Evolutionary conservation across 163 green algal genomes (phyloP).

Genomic region (Scenedesmus sp.): DNA sequence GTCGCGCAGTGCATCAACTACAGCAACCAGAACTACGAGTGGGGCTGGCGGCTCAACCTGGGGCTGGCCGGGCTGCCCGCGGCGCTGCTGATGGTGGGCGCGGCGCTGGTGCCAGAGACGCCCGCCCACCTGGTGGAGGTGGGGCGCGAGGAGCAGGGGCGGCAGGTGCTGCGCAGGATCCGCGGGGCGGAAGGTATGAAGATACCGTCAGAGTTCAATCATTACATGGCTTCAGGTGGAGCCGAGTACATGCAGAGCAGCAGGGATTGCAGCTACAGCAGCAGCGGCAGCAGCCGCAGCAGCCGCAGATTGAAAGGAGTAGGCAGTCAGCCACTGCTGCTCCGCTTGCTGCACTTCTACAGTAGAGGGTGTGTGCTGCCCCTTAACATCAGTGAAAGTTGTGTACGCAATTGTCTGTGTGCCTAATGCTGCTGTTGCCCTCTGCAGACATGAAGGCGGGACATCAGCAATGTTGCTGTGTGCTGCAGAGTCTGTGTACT

Average conservation of each 20-base stretch:
- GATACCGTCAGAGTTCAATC: no score
- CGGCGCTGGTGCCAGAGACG: slow-evolving; percentile 71
- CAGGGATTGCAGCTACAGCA: neutral
- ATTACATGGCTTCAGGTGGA: neutral
- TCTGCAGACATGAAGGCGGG: no score
- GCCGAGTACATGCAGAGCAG: neutral
- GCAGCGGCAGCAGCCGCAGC: neutral
- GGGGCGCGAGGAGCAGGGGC: slow-evolving; percentile 50
- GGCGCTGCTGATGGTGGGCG: slow-evolving; percentile 54
- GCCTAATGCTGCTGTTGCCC: no score
- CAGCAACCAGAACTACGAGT: slow-evolving; percentile 33
- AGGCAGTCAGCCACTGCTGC: neutral
- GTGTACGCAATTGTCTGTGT: no score
- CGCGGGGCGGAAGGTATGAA: slow-evolving; percentile 53
- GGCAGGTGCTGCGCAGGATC: slow-evolving; percentile 61
- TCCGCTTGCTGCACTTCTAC: no score
- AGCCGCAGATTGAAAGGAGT: neutral
- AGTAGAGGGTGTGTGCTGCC: neutral
- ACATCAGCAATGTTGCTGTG: neutral
- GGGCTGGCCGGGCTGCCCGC: slow-evolving; percentile 63
- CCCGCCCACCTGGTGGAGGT: slow-evolving; percentile 71
- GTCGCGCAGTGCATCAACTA: slow-evolving; percentile 63
- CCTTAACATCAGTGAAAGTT: no score
- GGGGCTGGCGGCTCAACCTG: slow-evolving; percentile 60
- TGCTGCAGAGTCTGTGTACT: neutral